Base-by-base conservation (phyloP, 2,329 filamentous ascomycete species). In the Bipolaris zeicola region DNA sequence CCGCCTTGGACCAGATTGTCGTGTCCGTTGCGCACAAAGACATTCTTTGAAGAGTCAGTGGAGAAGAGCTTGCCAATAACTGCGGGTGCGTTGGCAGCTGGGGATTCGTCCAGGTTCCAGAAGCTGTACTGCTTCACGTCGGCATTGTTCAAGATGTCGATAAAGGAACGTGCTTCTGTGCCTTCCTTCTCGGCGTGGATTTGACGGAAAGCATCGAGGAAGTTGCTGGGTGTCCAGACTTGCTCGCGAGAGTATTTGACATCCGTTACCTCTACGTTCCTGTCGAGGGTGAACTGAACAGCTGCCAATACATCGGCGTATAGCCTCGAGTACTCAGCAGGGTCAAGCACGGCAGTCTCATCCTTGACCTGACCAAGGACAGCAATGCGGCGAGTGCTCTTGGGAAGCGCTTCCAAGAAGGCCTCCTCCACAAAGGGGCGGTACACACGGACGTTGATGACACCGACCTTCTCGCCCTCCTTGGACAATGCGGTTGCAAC, bases 371-470 rank as follows among this genome's bases (percentile, higher is more conserved):
- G 95, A 51, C 95, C 95, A 5, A 99, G 85, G 18, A 98, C 92
- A 36, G 89, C 89, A 63, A 99, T 83, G 60, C 85, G 89, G 77
- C 86, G 87, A 44, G 88, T 85, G 34, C 90, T 90, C 65, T 86
- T 82, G 33, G 95, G 92, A 26, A 99, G 84, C 10, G 86, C 85
- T 64, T 89, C 87, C 61, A 98, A 81, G 83, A 99, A 98, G 49
- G 91, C 90, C 74, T 97, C 92, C 79, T 99, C 95, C 31, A 95
- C 87, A 71, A 99, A 98, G 14, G 95, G 95, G 41, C 94, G 87
- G 82, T 98, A 99, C 52, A 99, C 84, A 62, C 95, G 90, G 44
- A 98, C 94, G 68, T 91, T 94, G 76, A 99, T 83, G 37, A 94
- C 89, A 68, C 95, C 95, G 59, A 97, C 85, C 79, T 88, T 91